A percentile compares a stretch with the other conserved stretches of the same genome.
Conservation (phyloP, 2,329 filamentous ascomycete species). For the Reticulascus tulasneorum region DNA sequence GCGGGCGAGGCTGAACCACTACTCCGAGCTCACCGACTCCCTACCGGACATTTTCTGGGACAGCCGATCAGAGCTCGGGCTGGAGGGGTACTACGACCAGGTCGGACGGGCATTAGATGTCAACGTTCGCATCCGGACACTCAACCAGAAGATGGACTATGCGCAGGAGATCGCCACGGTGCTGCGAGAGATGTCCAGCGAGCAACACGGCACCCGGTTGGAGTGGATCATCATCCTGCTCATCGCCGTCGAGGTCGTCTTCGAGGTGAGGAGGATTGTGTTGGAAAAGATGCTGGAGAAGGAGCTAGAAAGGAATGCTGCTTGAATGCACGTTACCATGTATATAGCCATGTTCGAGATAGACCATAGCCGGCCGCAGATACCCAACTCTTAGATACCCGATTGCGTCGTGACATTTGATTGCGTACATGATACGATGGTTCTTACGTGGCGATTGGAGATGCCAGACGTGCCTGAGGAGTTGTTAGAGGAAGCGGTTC, state of each 20-base stretch:
- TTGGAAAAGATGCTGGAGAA: slow-evolving; percentile 51
- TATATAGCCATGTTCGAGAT: no score
- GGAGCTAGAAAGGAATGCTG: slow-evolving; percentile 16
- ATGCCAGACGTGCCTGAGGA: no score
- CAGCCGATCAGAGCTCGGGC: slow-evolving; percentile 76
- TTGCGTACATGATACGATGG: no score
- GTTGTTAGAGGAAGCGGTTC: no score
- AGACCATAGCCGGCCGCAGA: no score
- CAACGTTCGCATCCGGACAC: slow-evolving; percentile 78
- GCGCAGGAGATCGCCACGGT: slow-evolving; percentile 92
- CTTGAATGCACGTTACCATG: no score
- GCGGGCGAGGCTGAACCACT: slow-evolving; percentile 90
- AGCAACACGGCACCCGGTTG: slow-evolving; percentile 81
- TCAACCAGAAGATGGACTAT: slow-evolving; percentile 98
- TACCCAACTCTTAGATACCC: no score
- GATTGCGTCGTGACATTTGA: no score
- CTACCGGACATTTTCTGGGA: slow-evolving; percentile 98
- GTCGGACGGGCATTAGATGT: slow-evolving; percentile 89
- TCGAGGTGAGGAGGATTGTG: slow-evolving; percentile 74
- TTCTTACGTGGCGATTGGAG: no score
- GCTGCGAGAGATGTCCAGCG: slow-evolving; percentile 79
- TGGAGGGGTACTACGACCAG: slow-evolving; percentile 94
- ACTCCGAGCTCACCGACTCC: slow-evolving; percentile 92
- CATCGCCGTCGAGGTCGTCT: slow-evolving; percentile 87
- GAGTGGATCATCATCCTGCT: slow-evolving; percentile 96